Percentiles rank a stretch among this genome's conserved stretches.
Conservation (phyloP, 345 rosid species). For the Eutrema yunnanense region DNA sequence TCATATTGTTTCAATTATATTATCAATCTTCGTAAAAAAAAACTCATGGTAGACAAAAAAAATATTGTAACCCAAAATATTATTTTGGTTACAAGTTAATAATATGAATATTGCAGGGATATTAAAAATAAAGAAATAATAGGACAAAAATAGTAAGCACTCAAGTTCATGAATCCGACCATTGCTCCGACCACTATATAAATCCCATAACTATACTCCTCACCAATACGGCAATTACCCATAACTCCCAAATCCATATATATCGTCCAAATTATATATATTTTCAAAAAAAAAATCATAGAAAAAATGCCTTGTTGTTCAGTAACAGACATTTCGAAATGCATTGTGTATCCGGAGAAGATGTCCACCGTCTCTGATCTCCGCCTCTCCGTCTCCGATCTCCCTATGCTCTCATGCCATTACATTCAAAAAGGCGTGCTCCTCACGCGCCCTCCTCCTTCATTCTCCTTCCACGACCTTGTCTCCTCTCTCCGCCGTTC, state of each 20-base stretch:
- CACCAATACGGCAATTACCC: not conserved
- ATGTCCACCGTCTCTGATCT: conserved; percentile 50
- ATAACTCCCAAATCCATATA: not conserved
- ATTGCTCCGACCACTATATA: conserved; percentile 34
- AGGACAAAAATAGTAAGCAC: conserved; percentile 22
- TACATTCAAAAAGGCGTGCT: conserved; percentile 96
- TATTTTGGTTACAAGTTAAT: too few relatives aligned
- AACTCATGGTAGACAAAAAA: too few relatives aligned
- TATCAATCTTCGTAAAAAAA: too few relatives aligned
- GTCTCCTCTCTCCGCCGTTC: conserved; percentile 45
- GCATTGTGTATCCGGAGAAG: conserved; percentile 48
- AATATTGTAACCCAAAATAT: too few relatives aligned
- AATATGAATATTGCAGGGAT: not conserved
- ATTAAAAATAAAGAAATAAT: not conserved
- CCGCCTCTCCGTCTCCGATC: conserved; percentile 87
- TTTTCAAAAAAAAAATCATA: too few relatives aligned
- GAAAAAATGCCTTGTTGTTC: conserved; percentile 55
- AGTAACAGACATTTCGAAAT: conserved; percentile 44
- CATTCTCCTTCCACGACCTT: conserved; percentile 42
- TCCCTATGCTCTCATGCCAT: conserved; percentile 96
- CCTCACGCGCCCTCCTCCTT: conserved; percentile 36
- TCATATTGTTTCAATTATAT: too few relatives aligned
- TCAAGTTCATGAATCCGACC: conserved; percentile 53
- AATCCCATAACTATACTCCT: conserved; percentile 15
- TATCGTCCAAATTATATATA: not conserved